phyloP scores from a whole-genome alignment of 2,329 filamentous ascomycete genomes.

The Diaporthe australafricana region DNA sequence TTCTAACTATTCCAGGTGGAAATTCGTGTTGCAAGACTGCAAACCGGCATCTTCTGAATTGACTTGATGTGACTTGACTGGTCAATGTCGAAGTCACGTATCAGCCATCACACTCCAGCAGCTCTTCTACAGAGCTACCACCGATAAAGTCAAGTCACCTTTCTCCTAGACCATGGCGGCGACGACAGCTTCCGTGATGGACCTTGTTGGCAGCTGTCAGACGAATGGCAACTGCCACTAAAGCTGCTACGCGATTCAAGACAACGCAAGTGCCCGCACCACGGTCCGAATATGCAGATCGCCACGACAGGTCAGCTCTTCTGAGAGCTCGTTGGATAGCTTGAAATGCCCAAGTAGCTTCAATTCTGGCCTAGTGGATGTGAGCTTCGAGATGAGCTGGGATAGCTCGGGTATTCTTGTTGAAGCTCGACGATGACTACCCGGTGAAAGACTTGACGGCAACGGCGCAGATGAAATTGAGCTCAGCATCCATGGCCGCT shows the following conservation, averaged over 20 bases:
- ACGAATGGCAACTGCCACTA: neutral
- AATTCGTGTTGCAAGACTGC: neutral
- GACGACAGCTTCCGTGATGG: neutral
- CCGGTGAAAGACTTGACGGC: too few relatives aligned
- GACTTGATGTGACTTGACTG: neutral
- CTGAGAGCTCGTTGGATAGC: neutral
- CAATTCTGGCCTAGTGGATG: neutral
- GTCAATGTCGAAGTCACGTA: neutral
- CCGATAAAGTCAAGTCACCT: neutral
- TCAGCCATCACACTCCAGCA: neutral
- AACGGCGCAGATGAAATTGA: too few relatives aligned
- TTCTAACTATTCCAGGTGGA: neutral
- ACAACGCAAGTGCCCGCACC: neutral
- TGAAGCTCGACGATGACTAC: neutral
- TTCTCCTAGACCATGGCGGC: neutral
- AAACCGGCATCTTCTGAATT: neutral
- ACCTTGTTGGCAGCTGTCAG: conserved; percentile 5
- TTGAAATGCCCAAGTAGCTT: neutral
- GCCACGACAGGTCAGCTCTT: neutral
- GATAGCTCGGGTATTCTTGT: neutral
- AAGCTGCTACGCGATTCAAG: conserved; percentile 6
- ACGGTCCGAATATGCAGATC: neutral
- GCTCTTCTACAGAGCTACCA: neutral
- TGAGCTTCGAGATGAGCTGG: neutral
- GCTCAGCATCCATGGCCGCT: too few relatives aligned